Percentiles rank a stretch among this genome's conserved stretches.
Evolutionary conservation across 345 rosid genomes (phyloP).

Genomic region (Jatropha curcas): DNA sequence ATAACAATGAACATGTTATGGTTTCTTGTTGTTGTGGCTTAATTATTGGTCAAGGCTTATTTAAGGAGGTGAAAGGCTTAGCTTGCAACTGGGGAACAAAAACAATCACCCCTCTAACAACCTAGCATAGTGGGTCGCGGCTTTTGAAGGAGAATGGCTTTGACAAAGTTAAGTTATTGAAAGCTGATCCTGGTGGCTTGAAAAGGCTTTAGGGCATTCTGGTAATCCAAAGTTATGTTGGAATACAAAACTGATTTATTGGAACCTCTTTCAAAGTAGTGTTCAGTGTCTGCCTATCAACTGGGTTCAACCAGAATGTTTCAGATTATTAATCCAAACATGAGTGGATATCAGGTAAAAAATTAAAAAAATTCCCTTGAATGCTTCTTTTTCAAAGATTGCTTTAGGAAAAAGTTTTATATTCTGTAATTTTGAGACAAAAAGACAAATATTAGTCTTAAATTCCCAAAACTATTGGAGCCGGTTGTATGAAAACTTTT

Average conservation of each 20-base stretch:
- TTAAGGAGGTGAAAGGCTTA: slow-evolving; percentile 46
- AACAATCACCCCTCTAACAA: slow-evolving; percentile 65
- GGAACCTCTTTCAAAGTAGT: slow-evolving; percentile 55
- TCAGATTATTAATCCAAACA: slow-evolving; percentile 57
- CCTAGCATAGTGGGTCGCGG: slow-evolving; percentile 58
- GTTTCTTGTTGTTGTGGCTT: slow-evolving; percentile 9
- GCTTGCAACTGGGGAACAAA: slow-evolving; percentile 80
- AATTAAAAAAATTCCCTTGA: neutral
- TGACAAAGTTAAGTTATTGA: slow-evolving; percentile 80
- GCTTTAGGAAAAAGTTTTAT: too few relatives aligned
- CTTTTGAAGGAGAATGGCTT: slow-evolving; percentile 81
- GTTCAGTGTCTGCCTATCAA: slow-evolving; percentile 53
- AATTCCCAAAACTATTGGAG: too few relatives aligned
- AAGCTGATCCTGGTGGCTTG: slow-evolving; percentile 83
- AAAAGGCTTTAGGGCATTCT: slow-evolving; percentile 75
- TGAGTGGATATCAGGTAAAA: slow-evolving; percentile 66
- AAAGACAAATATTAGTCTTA: too few relatives aligned
- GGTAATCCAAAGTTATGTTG: slow-evolving; percentile 91
- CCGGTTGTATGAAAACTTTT: too few relatives aligned
- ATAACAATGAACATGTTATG: slow-evolving; percentile 1
- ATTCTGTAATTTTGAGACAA: too few relatives aligned
- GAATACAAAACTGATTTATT: slow-evolving; percentile 85
- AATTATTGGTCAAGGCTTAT: neutral
- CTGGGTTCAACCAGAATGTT: slow-evolving; percentile 78
- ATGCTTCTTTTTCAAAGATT: neutral